Evolutionary conservation across 768 basidiomycete genomes (phyloP).

Genomic region (Leccinum disarticulatum): DNA sequence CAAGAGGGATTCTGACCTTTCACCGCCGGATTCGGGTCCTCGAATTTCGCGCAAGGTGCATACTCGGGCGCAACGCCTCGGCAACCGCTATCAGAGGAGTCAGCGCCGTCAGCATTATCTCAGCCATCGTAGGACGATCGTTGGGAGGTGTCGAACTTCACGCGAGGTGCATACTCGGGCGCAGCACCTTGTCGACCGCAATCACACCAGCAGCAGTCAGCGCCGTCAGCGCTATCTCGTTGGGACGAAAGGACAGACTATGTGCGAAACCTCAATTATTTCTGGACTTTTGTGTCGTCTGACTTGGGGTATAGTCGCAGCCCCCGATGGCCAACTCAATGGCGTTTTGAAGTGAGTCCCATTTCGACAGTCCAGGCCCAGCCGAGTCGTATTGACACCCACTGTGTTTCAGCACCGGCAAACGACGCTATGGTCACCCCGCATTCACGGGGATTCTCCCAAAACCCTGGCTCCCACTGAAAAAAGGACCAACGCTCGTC

Average conservation of each 20-base stretch:
- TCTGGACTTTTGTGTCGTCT: not conserved
- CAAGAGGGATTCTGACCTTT: too few relatives aligned
- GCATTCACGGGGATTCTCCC: slow-evolving; percentile 92
- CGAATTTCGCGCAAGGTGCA: too few relatives aligned
- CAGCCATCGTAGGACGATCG: too few relatives aligned
- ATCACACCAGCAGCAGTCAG: too few relatives aligned
- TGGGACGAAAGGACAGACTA: slow-evolving; percentile 86
- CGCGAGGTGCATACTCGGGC: too few relatives aligned
- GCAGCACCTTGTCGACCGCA: too few relatives aligned
- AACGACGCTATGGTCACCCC: slow-evolving; percentile 92
- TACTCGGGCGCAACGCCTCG: too few relatives aligned
- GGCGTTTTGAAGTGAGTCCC: slow-evolving; percentile 82
- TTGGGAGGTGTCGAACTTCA: too few relatives aligned
- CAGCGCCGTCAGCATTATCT: too few relatives aligned
- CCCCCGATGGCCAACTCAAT: slow-evolving; percentile 91
- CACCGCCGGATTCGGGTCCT: too few relatives aligned
- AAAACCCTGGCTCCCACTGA: slow-evolving; percentile 91
- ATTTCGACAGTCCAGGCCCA: not conserved
- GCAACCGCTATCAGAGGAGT: too few relatives aligned
- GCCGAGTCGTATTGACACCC: slow-evolving; percentile 3
- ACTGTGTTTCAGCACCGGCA: slow-evolving; percentile 67
- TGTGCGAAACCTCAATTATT: slow-evolving; percentile 38
- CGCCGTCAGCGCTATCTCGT: too few relatives aligned
- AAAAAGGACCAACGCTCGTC: slow-evolving; percentile 74
- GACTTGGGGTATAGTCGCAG: slow-evolving; percentile 61